Conservation (phyloP, 106 monocot species). For the Dendrobium nobile region DNA sequence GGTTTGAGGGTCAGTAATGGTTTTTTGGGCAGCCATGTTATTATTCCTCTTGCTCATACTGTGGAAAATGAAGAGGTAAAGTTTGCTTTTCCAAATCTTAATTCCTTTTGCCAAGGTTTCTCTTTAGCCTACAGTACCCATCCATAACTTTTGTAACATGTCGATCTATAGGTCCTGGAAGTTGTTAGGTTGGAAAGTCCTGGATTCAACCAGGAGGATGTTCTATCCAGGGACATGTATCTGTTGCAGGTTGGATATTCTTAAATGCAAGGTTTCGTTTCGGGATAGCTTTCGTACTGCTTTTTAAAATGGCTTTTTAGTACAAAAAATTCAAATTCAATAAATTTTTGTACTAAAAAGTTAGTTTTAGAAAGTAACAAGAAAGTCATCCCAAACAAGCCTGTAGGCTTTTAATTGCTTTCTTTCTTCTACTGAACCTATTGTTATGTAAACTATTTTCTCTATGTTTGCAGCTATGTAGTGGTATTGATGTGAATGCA, state of each 20-base stretch:
- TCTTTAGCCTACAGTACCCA: background rate
- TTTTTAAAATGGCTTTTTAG: no score
- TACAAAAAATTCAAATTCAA: no score
- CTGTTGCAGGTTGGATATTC: constrained; percentile 52
- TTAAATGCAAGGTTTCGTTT: background rate
- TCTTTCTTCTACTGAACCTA: background rate
- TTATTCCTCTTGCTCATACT: constrained; percentile 71
- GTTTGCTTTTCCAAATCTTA: background rate
- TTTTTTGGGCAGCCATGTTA: constrained; percentile 59
- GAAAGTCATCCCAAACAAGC: no score
- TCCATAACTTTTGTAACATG: background rate
- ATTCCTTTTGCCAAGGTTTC: background rate
- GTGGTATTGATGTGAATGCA: constrained; percentile 68
- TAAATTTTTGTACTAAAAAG: no score
- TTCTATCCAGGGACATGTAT: constrained; percentile 61
- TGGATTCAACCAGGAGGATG: constrained; percentile 49
- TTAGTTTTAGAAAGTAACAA: no score
- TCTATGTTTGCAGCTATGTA: constrained; percentile 47
- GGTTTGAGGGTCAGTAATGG: constrained; percentile 32
- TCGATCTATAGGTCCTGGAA: constrained; percentile 50
- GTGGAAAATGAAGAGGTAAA: constrained; percentile 78
- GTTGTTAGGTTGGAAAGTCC: constrained; percentile 71
- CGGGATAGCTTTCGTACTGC: no score
- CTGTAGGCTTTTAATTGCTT: background rate
- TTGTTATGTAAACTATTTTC: background rate